Evolutionary conservation across 805 yeast species (phyloP).

Genomic region (Myxozyma udenii): DNA sequence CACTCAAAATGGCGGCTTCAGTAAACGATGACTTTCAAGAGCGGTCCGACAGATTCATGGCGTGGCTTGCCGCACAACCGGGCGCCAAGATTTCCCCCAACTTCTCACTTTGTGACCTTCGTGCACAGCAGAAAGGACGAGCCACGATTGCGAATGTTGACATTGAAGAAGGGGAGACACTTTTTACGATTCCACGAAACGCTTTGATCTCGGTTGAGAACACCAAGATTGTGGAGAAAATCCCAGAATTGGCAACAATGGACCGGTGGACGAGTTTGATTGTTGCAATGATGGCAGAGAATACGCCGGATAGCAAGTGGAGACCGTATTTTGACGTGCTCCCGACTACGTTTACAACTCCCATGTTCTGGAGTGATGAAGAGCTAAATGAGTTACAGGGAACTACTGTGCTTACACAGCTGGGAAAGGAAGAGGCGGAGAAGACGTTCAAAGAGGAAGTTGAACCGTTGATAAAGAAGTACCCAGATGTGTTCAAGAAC

Average conservation of each 20-base stretch:
- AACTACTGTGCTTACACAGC: slow-evolving; percentile 62
- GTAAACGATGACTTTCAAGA: slow-evolving; percentile 2
- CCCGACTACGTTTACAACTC: slow-evolving; percentile 60
- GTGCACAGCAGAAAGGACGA: slow-evolving; percentile 65
- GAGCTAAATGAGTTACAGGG: slow-evolving; percentile 64
- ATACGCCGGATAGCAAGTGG: slow-evolving; percentile 60
- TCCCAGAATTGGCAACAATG: slow-evolving; percentile 37
- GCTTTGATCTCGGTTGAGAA: slow-evolving; percentile 59
- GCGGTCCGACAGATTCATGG: slow-evolving; percentile 12
- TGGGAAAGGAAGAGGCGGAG: slow-evolving; percentile 68
- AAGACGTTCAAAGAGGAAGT: slow-evolving; percentile 52
- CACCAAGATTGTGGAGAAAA: slow-evolving; percentile 32
- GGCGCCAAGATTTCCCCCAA: slow-evolving; percentile 49
- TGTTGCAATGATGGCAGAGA: slow-evolving; percentile 62
- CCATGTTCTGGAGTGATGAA: slow-evolving; percentile 74
- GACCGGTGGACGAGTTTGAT: slow-evolving; percentile 78
- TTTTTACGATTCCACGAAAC: slow-evolving; percentile 67
- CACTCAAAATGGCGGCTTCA: too few species aligned
- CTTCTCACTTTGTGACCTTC: slow-evolving; percentile 57
- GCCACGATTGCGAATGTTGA: slow-evolving; percentile 65
- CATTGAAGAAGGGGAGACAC: slow-evolving; percentile 57
- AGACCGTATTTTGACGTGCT: slow-evolving; percentile 64
- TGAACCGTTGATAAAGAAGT: slow-evolving; percentile 42
- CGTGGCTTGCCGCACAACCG: slow-evolving; percentile 18
- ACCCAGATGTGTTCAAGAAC: slow-evolving; percentile 28